phyloP scores from a whole-genome alignment of 495 filamentous ascomycete genomes.

The Penicillium antarcticum region DNA sequence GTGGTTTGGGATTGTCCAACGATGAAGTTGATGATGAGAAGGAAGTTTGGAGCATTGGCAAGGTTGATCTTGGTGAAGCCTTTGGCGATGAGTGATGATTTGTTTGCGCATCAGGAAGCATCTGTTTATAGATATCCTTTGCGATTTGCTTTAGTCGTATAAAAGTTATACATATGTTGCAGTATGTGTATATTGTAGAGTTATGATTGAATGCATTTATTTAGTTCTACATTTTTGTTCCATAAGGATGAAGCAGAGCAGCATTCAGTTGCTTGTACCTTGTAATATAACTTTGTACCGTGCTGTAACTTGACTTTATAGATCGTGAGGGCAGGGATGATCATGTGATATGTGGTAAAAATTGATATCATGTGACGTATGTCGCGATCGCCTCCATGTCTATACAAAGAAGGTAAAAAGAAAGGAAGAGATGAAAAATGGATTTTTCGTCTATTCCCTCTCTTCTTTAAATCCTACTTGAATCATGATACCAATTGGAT shows the following conservation, averaged over 20 bases:
- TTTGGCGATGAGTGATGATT: constrained; percentile 49
- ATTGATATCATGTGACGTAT: too few relatives aligned
- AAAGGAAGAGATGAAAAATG: neutral
- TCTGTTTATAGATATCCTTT: constrained; percentile 29
- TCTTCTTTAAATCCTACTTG: neutral
- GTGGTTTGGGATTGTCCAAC: constrained; percentile 76
- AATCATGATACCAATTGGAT: neutral
- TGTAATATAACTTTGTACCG: too few relatives aligned
- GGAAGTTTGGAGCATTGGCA: constrained; percentile 94
- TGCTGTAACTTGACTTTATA: too few relatives aligned
- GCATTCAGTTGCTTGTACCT: too few relatives aligned
- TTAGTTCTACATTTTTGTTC: neutral
- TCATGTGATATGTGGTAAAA: too few relatives aligned
- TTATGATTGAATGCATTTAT: constrained; percentile 15
- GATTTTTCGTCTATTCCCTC: too few relatives aligned
- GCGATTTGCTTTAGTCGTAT: constrained; percentile 16
- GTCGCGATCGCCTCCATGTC: too few relatives aligned
- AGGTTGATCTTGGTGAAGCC: constrained; percentile 74
- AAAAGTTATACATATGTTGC: constrained; percentile 19
- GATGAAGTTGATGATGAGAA: constrained; percentile 92
- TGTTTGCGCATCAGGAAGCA: constrained; percentile 16
- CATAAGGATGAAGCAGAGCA: neutral
- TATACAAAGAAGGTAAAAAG: neutral
- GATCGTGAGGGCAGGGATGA: too few relatives aligned
- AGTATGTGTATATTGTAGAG: constrained; percentile 9